Base-by-base conservation (phyloP, 148 eudicot genomes). In the Gaultheria prostrata region DNA sequence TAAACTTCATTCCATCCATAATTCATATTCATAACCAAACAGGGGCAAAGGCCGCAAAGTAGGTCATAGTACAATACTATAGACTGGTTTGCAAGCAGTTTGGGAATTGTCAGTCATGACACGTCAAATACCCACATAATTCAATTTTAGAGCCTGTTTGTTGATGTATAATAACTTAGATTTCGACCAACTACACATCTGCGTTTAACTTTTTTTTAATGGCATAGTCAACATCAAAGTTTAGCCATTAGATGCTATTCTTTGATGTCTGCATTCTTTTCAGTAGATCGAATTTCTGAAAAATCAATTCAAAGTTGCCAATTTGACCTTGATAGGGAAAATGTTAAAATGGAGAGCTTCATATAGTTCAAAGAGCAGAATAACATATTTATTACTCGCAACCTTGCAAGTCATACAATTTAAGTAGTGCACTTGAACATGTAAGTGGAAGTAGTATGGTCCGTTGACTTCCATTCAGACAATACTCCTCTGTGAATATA, bases 311-410 rank as follows among this genome's bases (percentile, higher is more conserved):
- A 71, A 71, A 32, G n/a, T 32, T 33, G 24, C 11, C 76, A 35
- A 71, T 15, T 32, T 71, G n/a, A 71, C 48, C 76, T 71, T 71
- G 46, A 71, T 0, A 71, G 76, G n/a, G 76, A 71, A 71, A 71
- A 17, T 1, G 1, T 15, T 35, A 6, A 17, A 71, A 71, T 33
- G 48, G n/a, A 0, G 4, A 33, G 76, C 46, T 71, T 71, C 35
- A 71, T 39, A 18, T 39, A 1, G 48, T 4, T 71, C 76, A 4
- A 71, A 33, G n/a, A 35, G 10, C 76, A 71, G 24, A 71, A 71
- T 26, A 73, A 73, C 76, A 35, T 8, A 73, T 43, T 74, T 15
- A 45, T 43, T 74, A 74, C 51, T 39, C 21, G 49, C n/a, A 35
- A 72, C 1, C 24, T 18, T 18, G 39, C 24, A 39, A 33, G 13